Evolutionary conservation across 2,329 filamentous ascomycete genomes (phyloP), one percentile per base, ranked within the genome.

Genomic region (Botryotinia convoluta): DNA sequence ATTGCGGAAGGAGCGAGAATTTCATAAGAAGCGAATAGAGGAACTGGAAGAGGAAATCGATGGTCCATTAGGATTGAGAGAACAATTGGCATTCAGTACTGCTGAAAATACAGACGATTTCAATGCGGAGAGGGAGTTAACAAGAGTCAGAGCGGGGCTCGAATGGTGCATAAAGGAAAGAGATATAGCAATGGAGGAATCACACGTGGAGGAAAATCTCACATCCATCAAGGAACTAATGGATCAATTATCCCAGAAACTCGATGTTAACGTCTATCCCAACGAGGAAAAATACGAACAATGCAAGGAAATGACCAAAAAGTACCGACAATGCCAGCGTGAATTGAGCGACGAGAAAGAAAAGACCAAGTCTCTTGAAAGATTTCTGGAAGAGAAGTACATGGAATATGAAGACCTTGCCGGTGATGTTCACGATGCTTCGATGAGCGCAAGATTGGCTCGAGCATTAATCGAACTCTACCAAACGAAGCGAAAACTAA

Each of bases 271-370:
- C 8, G 3, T 59, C 5, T 26, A 42, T 20, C 65, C 18, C 6
- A 42, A 7, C 14, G 37, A 69, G n/a, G 35, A 32, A 16, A 57
- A 69, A 26, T 12, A 57, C 8, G 51, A 42, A 29, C 48, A 26
- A 69, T 16, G 29, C 37, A 32, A 57, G n/a, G 48, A 69, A 42
- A 12, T 57, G 16, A 8, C n/a, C 22, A 69, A 69, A 12, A 42
- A 57, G 4, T 69, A 57, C n/a, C 48, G 51, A 3, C 10, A 42
- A 59, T 69, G 48, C 9, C 51, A 39, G n/a, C 35, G 48, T 69
- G 35, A 32, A 42, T 26, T 69, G 37, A 69, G 48, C 48, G 65
- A 69, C n/a, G 51, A 69, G 65, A 69, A 69, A 44, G 65, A 69
- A 32, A 69, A 29, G 4, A n/a, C 29, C 48, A 69, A 69, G n/a